Evolutionary conservation across 352 stramenopile genomes (phyloP).

Genomic region (Globisporangium nagaii): DNA sequence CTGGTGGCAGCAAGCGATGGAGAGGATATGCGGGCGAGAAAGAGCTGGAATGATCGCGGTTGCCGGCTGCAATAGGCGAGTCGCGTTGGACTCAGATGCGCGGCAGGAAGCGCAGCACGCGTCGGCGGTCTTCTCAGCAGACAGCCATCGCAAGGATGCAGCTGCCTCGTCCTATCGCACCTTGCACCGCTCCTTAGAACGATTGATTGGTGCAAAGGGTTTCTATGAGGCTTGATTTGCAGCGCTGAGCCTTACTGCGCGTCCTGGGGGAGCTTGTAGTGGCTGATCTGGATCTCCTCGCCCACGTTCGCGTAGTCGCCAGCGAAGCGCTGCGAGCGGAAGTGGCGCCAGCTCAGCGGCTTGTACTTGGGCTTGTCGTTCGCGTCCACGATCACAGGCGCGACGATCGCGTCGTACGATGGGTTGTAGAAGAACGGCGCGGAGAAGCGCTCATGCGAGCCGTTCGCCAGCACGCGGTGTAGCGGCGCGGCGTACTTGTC

Average conservation of each 20-base stretch:
- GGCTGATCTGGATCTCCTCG: slow-evolving; percentile 88
- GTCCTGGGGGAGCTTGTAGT: neutral
- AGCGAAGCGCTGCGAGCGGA: slow-evolving; percentile 79
- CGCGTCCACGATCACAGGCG: slow-evolving; percentile 51
- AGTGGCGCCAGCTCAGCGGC: slow-evolving; percentile 87
- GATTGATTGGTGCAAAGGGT: too few relatives aligned
- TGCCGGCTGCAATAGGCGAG: too few relatives aligned
- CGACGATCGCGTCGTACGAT: slow-evolving; percentile 52
- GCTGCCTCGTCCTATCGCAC: too few relatives aligned
- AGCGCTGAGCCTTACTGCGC: neutral
- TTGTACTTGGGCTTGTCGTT: slow-evolving; percentile 51
- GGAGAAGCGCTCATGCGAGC: slow-evolving; percentile 26
- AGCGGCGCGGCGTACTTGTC: slow-evolving; percentile 37
- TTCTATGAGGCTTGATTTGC: too few relatives aligned
- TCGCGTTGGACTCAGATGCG: too few relatives aligned
- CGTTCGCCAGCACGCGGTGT: slow-evolving; percentile 34
- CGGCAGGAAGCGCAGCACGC: too few relatives aligned
- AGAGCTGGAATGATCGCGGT: too few relatives aligned
- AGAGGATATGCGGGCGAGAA: too few relatives aligned
- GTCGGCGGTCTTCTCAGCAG: too few relatives aligned
- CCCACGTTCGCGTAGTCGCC: slow-evolving; percentile 90
- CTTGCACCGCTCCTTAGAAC: too few relatives aligned
- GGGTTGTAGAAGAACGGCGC: slow-evolving; percentile 48
- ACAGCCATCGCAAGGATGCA: too few relatives aligned
- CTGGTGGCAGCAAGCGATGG: too few relatives aligned